A percentile compares a stretch with the other conserved stretches of the same genome.
phyloP scores from a whole-genome alignment of 345 rosid species.

The Populus pruinosa region DNA sequence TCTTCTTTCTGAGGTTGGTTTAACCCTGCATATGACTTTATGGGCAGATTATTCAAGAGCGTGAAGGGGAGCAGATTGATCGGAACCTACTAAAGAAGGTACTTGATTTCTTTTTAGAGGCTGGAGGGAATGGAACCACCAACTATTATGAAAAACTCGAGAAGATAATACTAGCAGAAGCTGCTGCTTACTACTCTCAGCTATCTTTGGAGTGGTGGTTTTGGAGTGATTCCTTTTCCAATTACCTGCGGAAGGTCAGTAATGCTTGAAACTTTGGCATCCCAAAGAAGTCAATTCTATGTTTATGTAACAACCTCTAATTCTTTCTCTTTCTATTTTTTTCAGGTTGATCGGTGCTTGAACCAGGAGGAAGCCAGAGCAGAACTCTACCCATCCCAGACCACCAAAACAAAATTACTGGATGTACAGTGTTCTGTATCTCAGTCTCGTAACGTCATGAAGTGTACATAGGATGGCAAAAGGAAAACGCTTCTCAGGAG shows the following conservation, averaged over 20 bases:
- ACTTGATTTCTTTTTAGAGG: not conserved
- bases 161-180: conserved; percentile 12
- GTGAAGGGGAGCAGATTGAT: conserved; percentile 11
- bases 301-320: not conserved
- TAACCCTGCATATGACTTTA: not conserved
- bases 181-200: conserved; percentile 16
- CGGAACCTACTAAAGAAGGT: not conserved
- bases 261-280: not conserved
- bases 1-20: not conserved
- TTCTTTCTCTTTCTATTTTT: not conserved
- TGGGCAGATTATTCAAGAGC: conserved; percentile 6
- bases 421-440: not conserved
- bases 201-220: conserved; percentile 14
- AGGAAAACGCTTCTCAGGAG: no score
- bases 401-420: conserved; percentile 2
- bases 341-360: conserved; percentile 21
- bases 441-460: not conserved
- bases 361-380: conserved; percentile 12
- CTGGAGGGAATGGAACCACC: not conserved
- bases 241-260: conserved; percentile 8
- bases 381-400: not conserved
- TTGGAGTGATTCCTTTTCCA: conserved; percentile 1
- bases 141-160: conserved; percentile 13
- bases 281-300: not conserved
- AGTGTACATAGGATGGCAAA: no score